Percentiles rank a stretch among this genome's conserved stretches.
phyloP scores from a whole-genome alignment of 2,329 filamentous ascomycete genomes.

The Sclerotinia subarctica region DNA sequence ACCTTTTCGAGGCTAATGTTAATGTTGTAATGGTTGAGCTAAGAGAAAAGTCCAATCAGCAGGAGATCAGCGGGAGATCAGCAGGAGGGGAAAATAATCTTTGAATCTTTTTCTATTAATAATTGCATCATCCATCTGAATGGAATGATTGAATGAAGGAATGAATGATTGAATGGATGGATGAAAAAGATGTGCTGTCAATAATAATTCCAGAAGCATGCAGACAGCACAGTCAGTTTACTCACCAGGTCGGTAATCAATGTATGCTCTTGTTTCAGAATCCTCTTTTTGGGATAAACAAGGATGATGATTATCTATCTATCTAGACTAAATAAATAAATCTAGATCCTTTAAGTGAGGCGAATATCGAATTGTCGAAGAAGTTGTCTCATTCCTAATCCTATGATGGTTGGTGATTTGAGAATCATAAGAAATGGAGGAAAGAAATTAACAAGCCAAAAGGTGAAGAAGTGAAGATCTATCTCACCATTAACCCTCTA shows the following conservation, averaged over 20 bases:
- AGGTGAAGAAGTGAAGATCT: neutral
- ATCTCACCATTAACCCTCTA: no score
- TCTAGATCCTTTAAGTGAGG: no score
- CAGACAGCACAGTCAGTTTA: neutral
- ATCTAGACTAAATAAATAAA: no score
- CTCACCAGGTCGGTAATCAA: neutral
- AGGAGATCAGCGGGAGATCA: neutral
- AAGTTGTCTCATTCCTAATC: neutral
- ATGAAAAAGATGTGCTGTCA: constrained; percentile 1
- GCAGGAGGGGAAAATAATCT: neutral
- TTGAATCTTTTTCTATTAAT: neutral
- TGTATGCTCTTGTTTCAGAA: constrained; percentile 8
- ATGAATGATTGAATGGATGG: neutral
- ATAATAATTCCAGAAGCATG: constrained; percentile 1
- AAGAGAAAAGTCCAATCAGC: neutral
- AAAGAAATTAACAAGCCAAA: neutral
- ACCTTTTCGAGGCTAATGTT: neutral
- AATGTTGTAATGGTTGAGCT: neutral
- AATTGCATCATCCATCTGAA: neutral
- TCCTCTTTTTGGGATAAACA: neutral
- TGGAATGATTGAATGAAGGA: neutral
- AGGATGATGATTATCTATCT: no score
- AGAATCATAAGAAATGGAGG: neutral
- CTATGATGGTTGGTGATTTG: neutral
- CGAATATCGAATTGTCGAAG: no score